Base-by-base conservation (phyloP, 139 green algal genomes). In the Spirogloea muscicola region DNA sequence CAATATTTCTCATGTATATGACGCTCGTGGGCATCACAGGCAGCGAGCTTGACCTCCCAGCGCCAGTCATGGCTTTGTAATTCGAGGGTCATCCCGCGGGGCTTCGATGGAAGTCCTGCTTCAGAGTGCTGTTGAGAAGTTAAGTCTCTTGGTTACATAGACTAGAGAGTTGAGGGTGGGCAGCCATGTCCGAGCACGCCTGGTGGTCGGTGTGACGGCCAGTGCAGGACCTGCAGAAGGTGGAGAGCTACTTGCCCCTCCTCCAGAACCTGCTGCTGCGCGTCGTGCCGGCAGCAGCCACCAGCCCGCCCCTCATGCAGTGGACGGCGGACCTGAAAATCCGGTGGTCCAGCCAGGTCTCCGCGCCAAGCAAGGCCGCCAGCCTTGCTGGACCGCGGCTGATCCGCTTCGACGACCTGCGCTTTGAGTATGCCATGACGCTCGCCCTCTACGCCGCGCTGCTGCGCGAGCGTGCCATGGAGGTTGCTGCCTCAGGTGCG, bases 181-280 rank as follows among this genome's bases (percentile, higher is more conserved):
- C 46, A 31, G 21, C 21, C 21, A 55, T n/a, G 46, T 55, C 21
- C 46, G 46, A 55, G 46, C n/a, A 21, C 21, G 21, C 46, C 46
- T n/a, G n/a, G 10, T 9, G 13, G 29, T 64, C 10, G 27, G 27
- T 13, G 55, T n/a, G n/a, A n/a, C n/a, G 46, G 46, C 21, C 18
- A 44, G 33, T 75, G 55, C 68, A 76, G 68, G 29, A 76, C 29
- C 52, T 76, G 31, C 55, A 58, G 27, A 76, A 76, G 25, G 33
- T 42, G 7, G 36, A 76, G 25, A 44, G 37, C 10, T 76, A 76
- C 27, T n/a, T 76, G 4, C 68, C 68, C 31, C 25, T 75, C 29
- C 57, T 76, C 27, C 57, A 44, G 10, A 76, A 76, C 29, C 68
- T 76, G 25, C 3, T 75, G 9, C 21, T 5, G 7, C 41, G 31